Percentiles rank a stretch among this genome's conserved stretches.
Conservation (phyloP, 2,329 filamentous ascomycete genomes). For the Aspergillus fumigatiaffinis region DNA sequence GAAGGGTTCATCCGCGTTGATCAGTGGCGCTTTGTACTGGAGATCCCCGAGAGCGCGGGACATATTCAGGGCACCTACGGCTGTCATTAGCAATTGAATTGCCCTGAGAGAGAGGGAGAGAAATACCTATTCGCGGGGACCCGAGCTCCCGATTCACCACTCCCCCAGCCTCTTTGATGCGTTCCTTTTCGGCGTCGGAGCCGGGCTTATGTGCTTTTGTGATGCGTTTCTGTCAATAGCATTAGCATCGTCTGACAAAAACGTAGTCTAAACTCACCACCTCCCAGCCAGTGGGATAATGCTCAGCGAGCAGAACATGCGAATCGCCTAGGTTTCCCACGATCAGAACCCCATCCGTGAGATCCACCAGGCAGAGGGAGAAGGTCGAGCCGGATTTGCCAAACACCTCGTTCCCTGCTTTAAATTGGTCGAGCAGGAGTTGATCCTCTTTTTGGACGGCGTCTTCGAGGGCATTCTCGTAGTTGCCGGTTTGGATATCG, state of each 20-base stretch:
- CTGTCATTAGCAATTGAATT: background rate
- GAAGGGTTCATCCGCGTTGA: background rate
- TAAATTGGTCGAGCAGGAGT: background rate
- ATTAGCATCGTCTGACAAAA: background rate
- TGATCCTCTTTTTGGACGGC: background rate
- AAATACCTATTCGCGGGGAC: constrained; percentile 4
- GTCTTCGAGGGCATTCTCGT: background rate
- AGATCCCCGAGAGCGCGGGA: constrained; percentile 10
- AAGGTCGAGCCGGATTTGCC: background rate
- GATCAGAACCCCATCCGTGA: background rate
- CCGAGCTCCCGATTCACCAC: background rate
- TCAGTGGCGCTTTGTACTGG: constrained; percentile 8
- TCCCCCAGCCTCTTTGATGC: constrained; percentile 7
- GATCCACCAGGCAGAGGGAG: background rate
- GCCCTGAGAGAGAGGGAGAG: too few species aligned
- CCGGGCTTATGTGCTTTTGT: constrained; percentile 7
- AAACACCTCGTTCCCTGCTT: background rate
- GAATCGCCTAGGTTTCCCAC: background rate
- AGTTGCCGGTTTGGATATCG: background rate
- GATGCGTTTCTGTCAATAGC: background rate
- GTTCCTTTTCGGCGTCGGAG: background rate
- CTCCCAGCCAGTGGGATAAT: background rate
- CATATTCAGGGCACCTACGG: constrained; percentile 7
- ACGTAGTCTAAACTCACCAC: background rate
- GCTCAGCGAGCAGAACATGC: constrained; percentile 2